These are phyloP conservation scores for Phytophthora sansomeana DNA, from an alignment of 352 stramenopile species.

Conservation along the genomic window DNA sequence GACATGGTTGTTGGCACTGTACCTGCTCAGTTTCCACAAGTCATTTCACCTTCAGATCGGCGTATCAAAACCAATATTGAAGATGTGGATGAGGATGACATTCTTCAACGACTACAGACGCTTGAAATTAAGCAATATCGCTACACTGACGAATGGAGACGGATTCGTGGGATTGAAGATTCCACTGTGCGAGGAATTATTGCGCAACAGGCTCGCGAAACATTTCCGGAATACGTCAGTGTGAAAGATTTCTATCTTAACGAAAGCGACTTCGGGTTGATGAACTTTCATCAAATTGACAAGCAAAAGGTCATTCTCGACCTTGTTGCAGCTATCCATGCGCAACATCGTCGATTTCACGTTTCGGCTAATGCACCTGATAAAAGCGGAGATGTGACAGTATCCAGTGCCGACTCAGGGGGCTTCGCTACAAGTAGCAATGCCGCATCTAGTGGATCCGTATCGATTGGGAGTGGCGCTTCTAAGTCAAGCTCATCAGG, in stretches of 20 bases:
- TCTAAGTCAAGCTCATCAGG: constrained; percentile 29
- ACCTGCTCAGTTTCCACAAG: constrained; percentile 83
- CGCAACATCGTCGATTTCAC: constrained; percentile 54
- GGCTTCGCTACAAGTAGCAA: constrained; percentile 24
- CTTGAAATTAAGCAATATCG: constrained; percentile 91
- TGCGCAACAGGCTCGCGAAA: constrained; percentile 67
- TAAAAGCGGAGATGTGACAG: constrained; percentile 45
- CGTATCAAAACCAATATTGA: constrained; percentile 93
- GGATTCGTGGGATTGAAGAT: constrained; percentile 79
- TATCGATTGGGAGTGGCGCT: constrained; percentile 33
- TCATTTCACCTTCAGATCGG: constrained; percentile 92
- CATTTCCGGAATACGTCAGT: constrained; percentile 91
- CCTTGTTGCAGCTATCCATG: constrained; percentile 82
- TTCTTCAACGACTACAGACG: constrained; percentile 87
- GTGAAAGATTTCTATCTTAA: constrained; percentile 73
- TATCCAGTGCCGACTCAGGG: constrained; percentile 41
- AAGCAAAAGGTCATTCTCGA: constrained; percentile 90
- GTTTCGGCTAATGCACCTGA: constrained; percentile 34
- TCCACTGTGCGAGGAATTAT: constrained; percentile 87
- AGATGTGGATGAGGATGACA: constrained; percentile 84
- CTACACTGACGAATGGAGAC: constrained; percentile 91
- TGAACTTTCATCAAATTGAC: constrained; percentile 92
- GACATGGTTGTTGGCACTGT: constrained; percentile 66
- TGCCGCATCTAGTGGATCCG: constrained; percentile 25
- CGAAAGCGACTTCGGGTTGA: constrained; percentile 74